Evolutionary conservation across 441 rosid genomes (phyloP).

Genomic region (Croton setiger): DNA sequence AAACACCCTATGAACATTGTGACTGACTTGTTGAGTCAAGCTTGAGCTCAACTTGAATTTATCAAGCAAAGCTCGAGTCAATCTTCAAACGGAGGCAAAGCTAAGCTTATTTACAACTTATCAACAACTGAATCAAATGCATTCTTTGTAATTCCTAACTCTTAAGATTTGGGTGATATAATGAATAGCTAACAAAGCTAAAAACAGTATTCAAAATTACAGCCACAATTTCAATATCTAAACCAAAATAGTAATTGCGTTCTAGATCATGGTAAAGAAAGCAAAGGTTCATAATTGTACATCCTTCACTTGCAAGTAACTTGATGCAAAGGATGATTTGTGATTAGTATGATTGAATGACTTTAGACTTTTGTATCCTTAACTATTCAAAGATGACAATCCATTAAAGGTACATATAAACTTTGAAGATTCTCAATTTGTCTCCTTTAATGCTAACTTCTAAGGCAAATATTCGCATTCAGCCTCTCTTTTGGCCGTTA

Average conservation of each 20-base stretch:
- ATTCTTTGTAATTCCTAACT: not conserved
- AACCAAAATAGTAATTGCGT: not conserved
- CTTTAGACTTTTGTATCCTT: conserved; percentile 3
- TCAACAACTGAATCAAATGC: too few relatives aligned
- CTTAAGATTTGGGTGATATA: not conserved
- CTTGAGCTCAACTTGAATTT: too few relatives aligned
- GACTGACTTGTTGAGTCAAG: too few relatives aligned
- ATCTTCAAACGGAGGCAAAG: too few relatives aligned
- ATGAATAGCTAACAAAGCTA: not conserved
- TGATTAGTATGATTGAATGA: conserved; percentile 6
- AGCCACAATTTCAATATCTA: not conserved
- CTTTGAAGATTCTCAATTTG: conserved; percentile 34
- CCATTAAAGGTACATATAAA: conserved; percentile 16
- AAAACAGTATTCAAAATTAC: not conserved
- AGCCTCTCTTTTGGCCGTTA: conserved; percentile 30
- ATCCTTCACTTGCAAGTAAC: conserved; percentile 11
- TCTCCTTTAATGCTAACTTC: conserved; percentile 26
- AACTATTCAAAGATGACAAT: conserved; percentile 13
- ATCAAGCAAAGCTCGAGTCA: too few relatives aligned
- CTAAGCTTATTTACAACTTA: too few relatives aligned
- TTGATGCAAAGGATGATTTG: conserved; percentile 12
- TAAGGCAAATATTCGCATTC: conserved; percentile 33
- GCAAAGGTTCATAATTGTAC: not conserved
- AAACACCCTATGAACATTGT: too few relatives aligned
- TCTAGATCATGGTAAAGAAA: conserved; percentile 3